These are phyloP conservation scores for Termitomyces sp. DNA, from an alignment of 768 basidiomycete species.

Conservation along the genomic window DNA sequence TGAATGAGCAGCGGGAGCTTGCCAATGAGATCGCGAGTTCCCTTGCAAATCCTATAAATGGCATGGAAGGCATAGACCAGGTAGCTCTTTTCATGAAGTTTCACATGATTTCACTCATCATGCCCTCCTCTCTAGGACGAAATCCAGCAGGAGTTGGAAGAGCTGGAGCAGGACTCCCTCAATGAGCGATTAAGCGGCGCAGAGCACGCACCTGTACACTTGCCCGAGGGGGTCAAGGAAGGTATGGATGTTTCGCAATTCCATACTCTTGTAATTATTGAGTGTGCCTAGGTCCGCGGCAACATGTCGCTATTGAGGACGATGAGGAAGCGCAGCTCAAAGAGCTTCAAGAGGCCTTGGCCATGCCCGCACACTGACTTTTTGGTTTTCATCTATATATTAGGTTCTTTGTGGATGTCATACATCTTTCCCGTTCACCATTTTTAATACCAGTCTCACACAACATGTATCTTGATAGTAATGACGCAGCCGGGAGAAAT, in stretches of 20 bases:
- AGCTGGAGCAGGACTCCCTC: constrained; percentile 85
- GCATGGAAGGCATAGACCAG: constrained; percentile 61
- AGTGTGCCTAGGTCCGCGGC: constrained; percentile 15
- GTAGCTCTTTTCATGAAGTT: constrained; percentile 36
- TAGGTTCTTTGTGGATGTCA: constrained; percentile 16
- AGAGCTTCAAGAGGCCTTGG: constrained; percentile 83
- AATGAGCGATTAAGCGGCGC: constrained; percentile 83
- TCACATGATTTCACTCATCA: constrained; percentile 13
- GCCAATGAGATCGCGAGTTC: constrained; percentile 90
- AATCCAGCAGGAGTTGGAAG: constrained; percentile 75
- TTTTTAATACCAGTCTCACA: constrained; percentile 19
- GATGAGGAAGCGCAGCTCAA: constrained; percentile 90
- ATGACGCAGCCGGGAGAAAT: constrained; percentile 17
- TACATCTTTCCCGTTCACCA: constrained; percentile 19
- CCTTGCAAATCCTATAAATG: constrained; percentile 69
- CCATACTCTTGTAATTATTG: neutral
- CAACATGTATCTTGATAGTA: constrained; percentile 24
- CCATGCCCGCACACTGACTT: constrained; percentile 45
- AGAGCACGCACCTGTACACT: constrained; percentile 85
- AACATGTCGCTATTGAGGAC: constrained; percentile 58
- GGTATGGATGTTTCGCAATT: constrained; percentile 36
- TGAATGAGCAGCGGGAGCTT: constrained; percentile 88
- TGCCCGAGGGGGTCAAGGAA: constrained; percentile 61
- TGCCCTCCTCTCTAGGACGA: constrained; percentile 50
- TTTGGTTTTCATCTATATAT: constrained; percentile 18